These are phyloP conservation scores for Starmerella bombicola DNA, from an alignment of 805 yeast species.

Conservation along the genomic window DNA sequence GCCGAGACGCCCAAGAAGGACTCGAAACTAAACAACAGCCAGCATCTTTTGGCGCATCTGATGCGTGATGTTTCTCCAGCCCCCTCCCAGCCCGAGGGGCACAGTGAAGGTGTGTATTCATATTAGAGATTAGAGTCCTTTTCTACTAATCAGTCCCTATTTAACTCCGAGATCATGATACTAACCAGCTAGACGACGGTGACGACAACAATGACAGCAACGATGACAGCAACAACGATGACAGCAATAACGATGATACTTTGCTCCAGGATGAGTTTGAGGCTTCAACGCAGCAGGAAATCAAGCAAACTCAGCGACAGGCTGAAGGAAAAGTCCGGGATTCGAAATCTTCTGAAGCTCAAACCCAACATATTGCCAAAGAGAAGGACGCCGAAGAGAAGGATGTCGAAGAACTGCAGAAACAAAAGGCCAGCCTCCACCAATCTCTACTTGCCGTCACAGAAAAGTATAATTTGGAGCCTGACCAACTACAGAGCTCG, in stretches of 20 bases:
- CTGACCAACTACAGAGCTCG: conserved; percentile 1
- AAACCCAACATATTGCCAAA: too few species aligned
- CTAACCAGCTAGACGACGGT: conserved; percentile 10
- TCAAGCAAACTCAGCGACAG: too few species aligned
- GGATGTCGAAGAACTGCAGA: not conserved
- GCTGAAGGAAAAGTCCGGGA: too few species aligned
- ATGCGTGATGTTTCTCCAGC: conserved; percentile 44
- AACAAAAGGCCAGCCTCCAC: not conserved
- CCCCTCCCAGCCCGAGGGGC: conserved; percentile 23
- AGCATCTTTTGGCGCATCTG: conserved; percentile 71
- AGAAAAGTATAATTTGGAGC: not conserved
- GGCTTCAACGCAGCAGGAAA: too few species aligned
- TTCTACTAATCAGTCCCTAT: not conserved
- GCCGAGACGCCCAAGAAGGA: conserved; percentile 44
- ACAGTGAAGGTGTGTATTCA: conserved; percentile 24
- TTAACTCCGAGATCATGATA: not conserved
- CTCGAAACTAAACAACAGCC: conserved; percentile 37
- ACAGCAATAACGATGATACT: too few species aligned
- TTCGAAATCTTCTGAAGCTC: too few species aligned
- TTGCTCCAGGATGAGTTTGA: too few species aligned
- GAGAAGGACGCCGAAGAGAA: too few species aligned
- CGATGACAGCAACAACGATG: too few species aligned
- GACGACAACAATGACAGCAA: not conserved
- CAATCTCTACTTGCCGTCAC: conserved; percentile 4
- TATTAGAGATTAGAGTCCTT: conserved; percentile 5